Evolutionary conservation across 257 asterid species (phyloP), one percentile per base, ranked within the genome.

Genomic region (Echium plantagineum): DNA sequence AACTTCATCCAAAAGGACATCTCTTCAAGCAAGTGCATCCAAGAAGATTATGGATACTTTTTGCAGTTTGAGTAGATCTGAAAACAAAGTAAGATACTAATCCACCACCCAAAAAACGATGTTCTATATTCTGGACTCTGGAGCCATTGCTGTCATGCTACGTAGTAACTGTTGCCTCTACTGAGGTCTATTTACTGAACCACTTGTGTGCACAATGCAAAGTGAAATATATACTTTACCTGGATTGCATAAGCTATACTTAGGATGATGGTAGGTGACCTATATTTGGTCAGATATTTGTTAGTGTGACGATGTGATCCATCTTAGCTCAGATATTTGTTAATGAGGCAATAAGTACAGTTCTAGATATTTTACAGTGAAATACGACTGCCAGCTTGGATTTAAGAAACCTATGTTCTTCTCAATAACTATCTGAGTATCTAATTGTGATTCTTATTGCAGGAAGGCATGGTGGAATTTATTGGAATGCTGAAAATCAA

Each of bases 401-500:
- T 13, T 35, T 35, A 35, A 9, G 13, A 35, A 9, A 7, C 46
- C 12, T 10, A 42, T 42, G 12, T 13, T 10, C 15, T 42, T 42
- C 49, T 4, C 16, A 42, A 17, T 13, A 42, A 42, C 16, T 10
- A 42, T 53, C 6, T 28, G 10, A 16, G 19, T 9, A 12, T 21
- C 64, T 61, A 58, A 61, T 52, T 52, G 32, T 46, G 49, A 64
- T 52, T 73, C 46, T 74, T 61, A 42, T 74, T 16, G 18, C 88
- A 89, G 97, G 96, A 75, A 75, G 99, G 95, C 71, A 75, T 86
- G 94, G 91, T 84, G 78, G 97, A 89, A 75, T 89, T 79, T 72
- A 89, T 93, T 68, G 99, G 99, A 52, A 67, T 83, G 82, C 66
- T 93, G 85, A 93, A 83, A 81, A 57, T 84, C 59, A 85, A 76